Evolutionary conservation across 2,329 filamentous ascomycete species (phyloP), one percentile per base, ranked within the genome.

Genomic region (Ascochyta fabae): DNA sequence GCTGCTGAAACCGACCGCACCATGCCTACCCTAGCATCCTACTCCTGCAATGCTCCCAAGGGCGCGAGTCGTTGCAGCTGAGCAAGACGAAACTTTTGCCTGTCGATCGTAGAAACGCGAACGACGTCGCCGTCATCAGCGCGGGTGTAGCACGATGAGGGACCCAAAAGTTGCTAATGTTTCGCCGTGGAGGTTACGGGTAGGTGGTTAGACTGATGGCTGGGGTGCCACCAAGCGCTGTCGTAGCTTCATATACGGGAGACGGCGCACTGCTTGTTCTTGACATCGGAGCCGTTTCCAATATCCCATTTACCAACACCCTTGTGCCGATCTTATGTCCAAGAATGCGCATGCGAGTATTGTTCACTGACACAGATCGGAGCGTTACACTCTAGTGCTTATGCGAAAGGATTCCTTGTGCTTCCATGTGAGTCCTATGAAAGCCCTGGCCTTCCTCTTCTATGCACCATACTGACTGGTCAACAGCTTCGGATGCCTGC

Each of bases 341-440:
- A 66, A 56, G 59, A 58, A 66, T 56, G 36, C 50, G 59, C 55
- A 64, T 46, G 38, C 57, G 43, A 53, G 51, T 58, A 61, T 58
- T 58, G 51, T 55, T 64, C 69, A 68, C 68, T 71, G 66, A 69
- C 65, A 60, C 61, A 60, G 48, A 67, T 62, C 60, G 63, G 68
- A 64, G 46, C 52, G 59, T 60, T 54, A 39, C 54, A 29, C 38
- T 55, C 54, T 73, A 73, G 71, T 67, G 71, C 72, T 74, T 72
- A 73, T 70, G 62, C 64, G 54, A 71, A 70, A 65, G 60, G 63
- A 61, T 64, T 60, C 68, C 61, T 62, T 66, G 60, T 60, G 59
- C 56, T 69, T 68, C 60, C 41, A 66, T 68, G 71, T 72, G 56
- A 64, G 71, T 72, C 65, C 56, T 71, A 68, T 74, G 68, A 70